phyloP scores from a whole-genome alignment of 495 filamentous ascomycete genomes.

The Talaromyces nanjingensis region DNA sequence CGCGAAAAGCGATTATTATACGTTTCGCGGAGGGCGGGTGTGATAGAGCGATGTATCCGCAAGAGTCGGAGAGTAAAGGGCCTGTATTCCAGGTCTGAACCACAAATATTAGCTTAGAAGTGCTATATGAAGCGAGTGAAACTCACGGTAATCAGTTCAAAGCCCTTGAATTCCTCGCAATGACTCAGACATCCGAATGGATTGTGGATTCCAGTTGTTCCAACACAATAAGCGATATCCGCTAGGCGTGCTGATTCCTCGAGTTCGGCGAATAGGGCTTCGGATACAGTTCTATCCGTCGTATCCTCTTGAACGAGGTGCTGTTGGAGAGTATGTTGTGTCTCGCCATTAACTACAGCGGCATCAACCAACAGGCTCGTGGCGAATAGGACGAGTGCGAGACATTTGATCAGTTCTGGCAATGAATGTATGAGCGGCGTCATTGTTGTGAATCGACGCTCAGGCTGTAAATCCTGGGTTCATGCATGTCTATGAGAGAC shows the following conservation, averaged over 20 bases:
- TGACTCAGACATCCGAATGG: conserved; percentile 82
- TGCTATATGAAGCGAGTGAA: not conserved
- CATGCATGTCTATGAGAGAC: not conserved
- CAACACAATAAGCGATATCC: conserved; percentile 93
- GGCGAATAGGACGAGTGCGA: not conserved
- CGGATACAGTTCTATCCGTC: conserved; percentile 45
- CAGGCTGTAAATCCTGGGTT: not conserved
- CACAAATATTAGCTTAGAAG: not conserved
- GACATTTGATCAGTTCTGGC: not conserved
- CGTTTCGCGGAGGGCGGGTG: conserved; percentile 50
- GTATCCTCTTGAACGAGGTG: no score
- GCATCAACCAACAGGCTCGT: not conserved
- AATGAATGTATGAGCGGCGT: not conserved
- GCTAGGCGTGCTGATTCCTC: conserved; percentile 83
- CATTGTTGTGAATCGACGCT: not conserved
- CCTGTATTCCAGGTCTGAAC: conserved; percentile 83
- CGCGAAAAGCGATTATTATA: conserved; percentile 89
- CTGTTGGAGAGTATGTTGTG: not conserved
- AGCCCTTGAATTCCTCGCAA: conserved; percentile 70
- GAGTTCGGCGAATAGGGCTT: conserved; percentile 66
- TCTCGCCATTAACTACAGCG: not conserved
- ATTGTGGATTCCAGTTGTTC: conserved; percentile 67
- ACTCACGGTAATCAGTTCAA: conserved; percentile 65
- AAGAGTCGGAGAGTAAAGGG: conserved; percentile 77
- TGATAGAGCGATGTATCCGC: conserved; percentile 86